A percentile compares a stretch with the other conserved stretches of the same genome.
These are phyloP conservation scores for Arthrinium phaeospermum DNA, from an alignment of 2,329 filamentous ascomycete genomes.

Conservation along the genomic window DNA sequence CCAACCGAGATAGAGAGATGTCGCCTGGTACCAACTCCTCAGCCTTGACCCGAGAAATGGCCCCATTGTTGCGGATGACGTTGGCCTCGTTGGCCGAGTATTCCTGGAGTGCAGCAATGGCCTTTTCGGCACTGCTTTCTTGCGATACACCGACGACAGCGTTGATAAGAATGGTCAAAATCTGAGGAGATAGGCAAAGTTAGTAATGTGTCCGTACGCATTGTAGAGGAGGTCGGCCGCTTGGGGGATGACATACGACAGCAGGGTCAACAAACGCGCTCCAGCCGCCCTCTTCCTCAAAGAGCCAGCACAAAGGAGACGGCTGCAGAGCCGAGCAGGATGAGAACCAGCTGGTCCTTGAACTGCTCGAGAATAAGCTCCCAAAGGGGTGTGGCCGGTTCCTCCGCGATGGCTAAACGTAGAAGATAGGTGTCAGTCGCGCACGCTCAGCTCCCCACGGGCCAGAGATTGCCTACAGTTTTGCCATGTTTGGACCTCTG, in stretches of 20 bases:
- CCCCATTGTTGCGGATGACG: slow-evolving; percentile 80
- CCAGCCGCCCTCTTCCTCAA: slow-evolving; percentile 93
- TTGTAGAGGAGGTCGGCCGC: slow-evolving; percentile 7
- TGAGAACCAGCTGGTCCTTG: slow-evolving; percentile 97
- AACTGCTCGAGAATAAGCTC: slow-evolving; percentile 97
- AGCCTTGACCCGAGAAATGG: slow-evolving; percentile 84
- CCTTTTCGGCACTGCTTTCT: slow-evolving; percentile 98
- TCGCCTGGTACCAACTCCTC: slow-evolving; percentile 96
- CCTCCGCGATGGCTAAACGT: slow-evolving; percentile 70
- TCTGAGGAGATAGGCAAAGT: slow-evolving; percentile 57
- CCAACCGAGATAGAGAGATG: slow-evolving; percentile 86
- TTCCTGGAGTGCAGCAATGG: slow-evolving; percentile 96
- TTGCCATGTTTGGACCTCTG: slow-evolving; percentile 65
- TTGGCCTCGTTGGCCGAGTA: slow-evolving; percentile 99
- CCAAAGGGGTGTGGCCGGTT: slow-evolving; percentile 95
- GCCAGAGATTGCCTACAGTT: slow-evolving; percentile 59
- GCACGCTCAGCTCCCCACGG: slow-evolving; percentile 25
- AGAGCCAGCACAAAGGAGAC: slow-evolving; percentile 90
- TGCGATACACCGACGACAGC: slow-evolving; percentile 97
- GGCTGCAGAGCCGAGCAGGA: slow-evolving; percentile 88
- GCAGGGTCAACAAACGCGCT: slow-evolving; percentile 95
- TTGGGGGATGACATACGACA: slow-evolving; percentile 69
- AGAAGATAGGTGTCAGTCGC: slow-evolving; percentile 16
- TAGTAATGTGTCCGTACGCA: neutral
- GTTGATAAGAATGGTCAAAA: slow-evolving; percentile 96